Base-by-base conservation (phyloP, 768 basidiomycete species). In the Lepiota brunneoincarnata region DNA sequence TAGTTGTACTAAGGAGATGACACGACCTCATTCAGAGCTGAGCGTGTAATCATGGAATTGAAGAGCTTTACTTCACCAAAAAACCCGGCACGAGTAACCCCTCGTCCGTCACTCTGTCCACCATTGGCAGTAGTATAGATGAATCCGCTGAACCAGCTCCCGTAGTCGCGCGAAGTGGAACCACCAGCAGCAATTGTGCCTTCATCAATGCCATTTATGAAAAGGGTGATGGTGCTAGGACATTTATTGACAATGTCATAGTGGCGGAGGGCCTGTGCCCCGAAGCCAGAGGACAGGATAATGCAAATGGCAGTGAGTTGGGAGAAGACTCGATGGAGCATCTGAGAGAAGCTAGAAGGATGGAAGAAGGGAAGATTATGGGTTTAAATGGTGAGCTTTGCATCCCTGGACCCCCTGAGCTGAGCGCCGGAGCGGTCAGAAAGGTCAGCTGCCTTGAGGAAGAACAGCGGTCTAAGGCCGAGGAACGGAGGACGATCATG, bases 121-220 rank as follows among this genome's bases (percentile, higher is more conserved):
- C 58, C 62, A 40, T 60, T 56, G 9, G 60, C 54, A 37, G 37
- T 46, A 4, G 60, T 63, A 38, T 59, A 60, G 51, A 61, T 49
- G 49, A 51, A 56, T 15, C 58, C 62, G 15, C 46, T 34, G 46
- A 42, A 31, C 14, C 41, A 17, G 18, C 28, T 43, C n/a, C 47
- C 49, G 34, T 49, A 55, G 10, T 48, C 36, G 24, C 41, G 49
- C 5, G 58, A 52, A n/a, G 49, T 50, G 26, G 36, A 52, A 5
- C 46, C 49, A 10, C 47, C 52, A 15, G 35, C 35, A 5, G 49
- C 48, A 18, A 63, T 45, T 15, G 35, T 12, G 42, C 54, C 21
- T 15, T 61, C 51, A 17, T 49, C 12, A 4, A 26, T 20, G 9
- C 55, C 54, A 15, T 42, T 57, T 31, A 63, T 59, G 26, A 39